Base-by-base conservation (phyloP, 148 eudicot genomes). In the Silene uniflora region DNA sequence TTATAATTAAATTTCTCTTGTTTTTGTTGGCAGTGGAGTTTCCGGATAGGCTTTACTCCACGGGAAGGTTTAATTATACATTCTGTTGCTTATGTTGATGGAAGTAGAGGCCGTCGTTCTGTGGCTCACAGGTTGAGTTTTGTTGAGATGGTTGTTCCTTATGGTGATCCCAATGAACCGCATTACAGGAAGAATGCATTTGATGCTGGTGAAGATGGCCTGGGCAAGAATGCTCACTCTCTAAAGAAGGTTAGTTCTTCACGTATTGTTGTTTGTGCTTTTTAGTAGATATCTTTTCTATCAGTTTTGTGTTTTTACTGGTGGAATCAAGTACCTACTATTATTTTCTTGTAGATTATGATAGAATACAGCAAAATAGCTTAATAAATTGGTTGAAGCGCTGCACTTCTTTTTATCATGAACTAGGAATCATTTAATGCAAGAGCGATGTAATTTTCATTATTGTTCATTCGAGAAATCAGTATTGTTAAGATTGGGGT, bases 191-290 rank as follows among this genome's bases (percentile, higher is more conserved):
- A 95, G 80, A 96, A 96, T 87, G 99, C 99, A 78, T 96, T 96
- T 88, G 99, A 92, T 91, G 99, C 99, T 27, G 98, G 99, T 63
- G 99, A 96, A 87, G 99, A 96, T 85, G 99, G 99, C 14, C 86
- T 96, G 46, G 99, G 98, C 12, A 96, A 87, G 82, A 96, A 91
- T 88, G 97, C 98, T 22, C 99, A 96, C 77, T 96, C 99, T 80
- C 88, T 96, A 25, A 96, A 96, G 83, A 92, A 91, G 97, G 99
- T 94, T 66, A 67, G 74, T 24, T 76, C 66, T 62, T 62, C 42
- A 13, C 52, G 35, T 54, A 42, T 54, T 54, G 12, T 5, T 61
- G 49, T 61, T 79, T 23, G 17, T 13, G 75, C 75, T 24, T 46
- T 24, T 39, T 24, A 54, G 4, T 52, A 52, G 56, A 52, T 16